phyloP scores from a whole-genome alignment of 805 yeast genomes.

The Sungouiella thailandica region DNA sequence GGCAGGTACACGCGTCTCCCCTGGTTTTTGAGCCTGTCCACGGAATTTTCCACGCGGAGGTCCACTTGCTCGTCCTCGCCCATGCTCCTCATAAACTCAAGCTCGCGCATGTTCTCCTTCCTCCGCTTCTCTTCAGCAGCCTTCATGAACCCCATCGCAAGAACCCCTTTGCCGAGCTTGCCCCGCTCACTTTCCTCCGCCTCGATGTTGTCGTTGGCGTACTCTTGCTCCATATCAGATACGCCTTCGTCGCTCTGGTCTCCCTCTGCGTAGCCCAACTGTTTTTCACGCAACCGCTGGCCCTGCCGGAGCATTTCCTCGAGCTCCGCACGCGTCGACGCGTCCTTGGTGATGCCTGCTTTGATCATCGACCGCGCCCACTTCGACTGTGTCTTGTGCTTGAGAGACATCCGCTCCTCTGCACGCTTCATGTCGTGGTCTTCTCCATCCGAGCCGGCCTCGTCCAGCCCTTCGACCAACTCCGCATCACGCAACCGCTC shows the following conservation, averaged over 20 bases:
- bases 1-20: constrained; percentile 86
- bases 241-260: constrained; percentile 49
- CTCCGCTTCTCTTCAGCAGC: constrained; percentile 74
- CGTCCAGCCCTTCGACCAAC: constrained; percentile 59
- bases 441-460: constrained; percentile 44
- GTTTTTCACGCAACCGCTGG: constrained; percentile 66
- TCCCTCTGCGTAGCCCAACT: constrained; percentile 60
- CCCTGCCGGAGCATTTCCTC: constrained; percentile 93
- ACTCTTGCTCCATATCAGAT: constrained; percentile 42
- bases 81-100: constrained; percentile 46
- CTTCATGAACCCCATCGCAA: constrained; percentile 94
- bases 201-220: constrained; percentile 31
- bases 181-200: constrained; percentile 27
- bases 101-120: constrained; percentile 51
- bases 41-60: constrained; percentile 39
- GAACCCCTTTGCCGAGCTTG: constrained; percentile 77
- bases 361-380: constrained; percentile 92
- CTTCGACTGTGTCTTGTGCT: constrained; percentile 79
- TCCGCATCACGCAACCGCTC: constrained; percentile 69
- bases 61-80: constrained; percentile 30
- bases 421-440: constrained; percentile 77
- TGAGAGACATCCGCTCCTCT: constrained; percentile 84
- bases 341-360: constrained; percentile 87
- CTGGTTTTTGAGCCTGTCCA: constrained; percentile 51
- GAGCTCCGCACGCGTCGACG: constrained; percentile 76